Conservation (phyloP, 2,329 filamentous ascomycete species). For the Boeremia lycopersici region DNA sequence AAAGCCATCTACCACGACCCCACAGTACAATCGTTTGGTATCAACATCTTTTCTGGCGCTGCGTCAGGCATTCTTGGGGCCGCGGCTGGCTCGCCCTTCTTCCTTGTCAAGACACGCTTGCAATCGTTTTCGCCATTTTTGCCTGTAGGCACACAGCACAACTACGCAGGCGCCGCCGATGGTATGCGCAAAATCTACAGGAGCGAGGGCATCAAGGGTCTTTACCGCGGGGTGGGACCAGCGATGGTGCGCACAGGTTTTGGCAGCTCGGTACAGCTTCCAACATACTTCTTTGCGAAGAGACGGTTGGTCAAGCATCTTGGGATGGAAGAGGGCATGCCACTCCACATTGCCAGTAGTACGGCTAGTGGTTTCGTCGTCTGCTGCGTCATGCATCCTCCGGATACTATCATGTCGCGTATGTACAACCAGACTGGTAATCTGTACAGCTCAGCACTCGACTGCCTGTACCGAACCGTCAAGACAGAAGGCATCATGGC, state of each 20-base stretch:
- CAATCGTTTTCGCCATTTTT: constrained; percentile 93
- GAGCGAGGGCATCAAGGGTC: constrained; percentile 75
- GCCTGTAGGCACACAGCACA: constrained; percentile 95
- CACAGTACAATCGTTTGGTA: constrained; percentile 78
- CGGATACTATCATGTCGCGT: constrained; percentile 98
- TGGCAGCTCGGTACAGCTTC: constrained; percentile 92
- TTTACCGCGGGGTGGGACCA: constrained; percentile 89
- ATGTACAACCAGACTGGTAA: constrained; percentile 99
- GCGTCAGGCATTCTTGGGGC: constrained; percentile 88
- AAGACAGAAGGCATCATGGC: constrained; percentile 89
- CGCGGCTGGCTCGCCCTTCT: constrained; percentile 92
- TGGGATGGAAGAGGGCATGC: constrained; percentile 88
- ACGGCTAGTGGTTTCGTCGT: constrained; percentile 93
- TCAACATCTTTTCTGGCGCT: constrained; percentile 95
- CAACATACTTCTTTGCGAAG: constrained; percentile 98
- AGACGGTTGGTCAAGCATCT: constrained; percentile 79
- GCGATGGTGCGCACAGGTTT: constrained; percentile 97
- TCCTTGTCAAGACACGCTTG: constrained; percentile 94
- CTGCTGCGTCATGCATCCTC: constrained; percentile 97
- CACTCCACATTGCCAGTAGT: constrained; percentile 86
- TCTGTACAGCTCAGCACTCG: constrained; percentile 90
- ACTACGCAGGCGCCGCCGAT: constrained; percentile 84
- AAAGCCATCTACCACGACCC: constrained; percentile 72
- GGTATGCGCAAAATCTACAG: constrained; percentile 80
- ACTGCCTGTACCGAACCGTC: constrained; percentile 89